These are phyloP conservation scores for Colletotrichum sp. DNA, from an alignment of 2,329 filamentous ascomycete genomes.

Conservation along the genomic window DNA sequence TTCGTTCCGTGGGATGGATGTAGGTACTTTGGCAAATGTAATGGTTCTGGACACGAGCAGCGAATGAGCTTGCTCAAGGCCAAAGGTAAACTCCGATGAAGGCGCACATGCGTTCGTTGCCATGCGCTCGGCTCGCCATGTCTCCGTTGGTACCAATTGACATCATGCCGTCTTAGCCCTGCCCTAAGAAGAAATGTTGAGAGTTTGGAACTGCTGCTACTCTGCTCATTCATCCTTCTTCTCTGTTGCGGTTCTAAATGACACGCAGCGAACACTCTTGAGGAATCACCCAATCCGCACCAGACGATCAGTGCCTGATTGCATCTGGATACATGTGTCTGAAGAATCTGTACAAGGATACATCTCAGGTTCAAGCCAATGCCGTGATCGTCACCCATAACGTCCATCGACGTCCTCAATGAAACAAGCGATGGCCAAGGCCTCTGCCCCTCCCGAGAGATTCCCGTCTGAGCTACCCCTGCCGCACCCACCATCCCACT, in stretches of 20 bases:
- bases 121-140: slow-evolving; percentile 5
- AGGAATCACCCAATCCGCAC: neutral
- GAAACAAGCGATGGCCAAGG: slow-evolving; percentile 17
- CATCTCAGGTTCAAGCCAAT: neutral
- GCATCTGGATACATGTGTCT: neutral
- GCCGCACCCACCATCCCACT: slow-evolving; percentile 4
- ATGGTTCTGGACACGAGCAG: neutral
- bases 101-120: slow-evolving; percentile 6
- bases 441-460: slow-evolving; percentile 9
- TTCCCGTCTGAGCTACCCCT: slow-evolving; percentile 20
- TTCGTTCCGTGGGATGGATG: neutral
- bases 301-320: neutral
- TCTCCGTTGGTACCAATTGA: slow-evolving; percentile 5
- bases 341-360: neutral
- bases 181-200: neutral
- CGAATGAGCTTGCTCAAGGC: neutral
- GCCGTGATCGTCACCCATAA: neutral
- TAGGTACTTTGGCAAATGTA: neutral
- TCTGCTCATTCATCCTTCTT: neutral
- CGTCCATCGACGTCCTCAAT: slow-evolving; percentile 1
- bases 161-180: slow-evolving; percentile 7
- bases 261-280: neutral
- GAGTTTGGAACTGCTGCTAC: neutral
- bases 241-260: neutral
- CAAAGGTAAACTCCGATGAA: neutral